phyloP scores from a whole-genome alignment of 371 early-diverging fungal species.

The Mucor piriformis region DNA sequence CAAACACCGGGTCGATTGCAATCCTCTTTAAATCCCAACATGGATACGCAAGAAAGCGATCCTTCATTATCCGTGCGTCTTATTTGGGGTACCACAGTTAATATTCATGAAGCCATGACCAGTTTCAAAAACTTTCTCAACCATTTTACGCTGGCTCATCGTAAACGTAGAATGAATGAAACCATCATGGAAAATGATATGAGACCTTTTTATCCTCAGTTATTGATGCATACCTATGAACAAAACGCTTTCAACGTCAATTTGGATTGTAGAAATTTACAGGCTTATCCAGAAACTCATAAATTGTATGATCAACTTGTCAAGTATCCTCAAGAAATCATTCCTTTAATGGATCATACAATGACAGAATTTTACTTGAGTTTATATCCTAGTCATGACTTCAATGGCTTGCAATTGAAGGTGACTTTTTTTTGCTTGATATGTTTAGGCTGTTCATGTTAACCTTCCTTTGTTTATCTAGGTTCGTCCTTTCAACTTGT shows the following conservation, averaged over 20 bases:
- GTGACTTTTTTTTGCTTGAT: background rate
- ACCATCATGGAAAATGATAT: constrained; percentile 52
- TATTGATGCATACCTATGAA: constrained; percentile 60
- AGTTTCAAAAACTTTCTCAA: constrained; percentile 90
- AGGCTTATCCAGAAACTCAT: constrained; percentile 65
- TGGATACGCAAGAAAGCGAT: constrained; percentile 48
- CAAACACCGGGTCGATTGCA: constrained; percentile 24
- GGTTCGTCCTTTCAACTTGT: constrained; percentile 94
- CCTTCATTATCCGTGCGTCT: constrained; percentile 58
- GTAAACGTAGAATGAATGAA: constrained; percentile 50
- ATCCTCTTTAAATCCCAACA: constrained; percentile 9
- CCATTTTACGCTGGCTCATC: constrained; percentile 72
- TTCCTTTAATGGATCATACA: constrained; percentile 94
- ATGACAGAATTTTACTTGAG: constrained; percentile 82
- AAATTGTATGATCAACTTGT: constrained; percentile 86
- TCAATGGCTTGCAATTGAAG: constrained; percentile 42
- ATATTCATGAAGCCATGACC: constrained; percentile 89
- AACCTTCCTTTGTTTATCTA: constrained; percentile 37
- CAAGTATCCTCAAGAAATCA: constrained; percentile 98
- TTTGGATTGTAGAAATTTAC: constrained; percentile 87
- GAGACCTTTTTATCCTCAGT: constrained; percentile 72
- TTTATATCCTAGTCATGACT: constrained; percentile 59
- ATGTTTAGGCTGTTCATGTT: background rate
- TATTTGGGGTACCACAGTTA: constrained; percentile 99
- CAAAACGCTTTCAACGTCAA: constrained; percentile 72